Base-by-base conservation (phyloP, 495 filamentous ascomycete genomes). In the Penicillium tannophilum region DNA sequence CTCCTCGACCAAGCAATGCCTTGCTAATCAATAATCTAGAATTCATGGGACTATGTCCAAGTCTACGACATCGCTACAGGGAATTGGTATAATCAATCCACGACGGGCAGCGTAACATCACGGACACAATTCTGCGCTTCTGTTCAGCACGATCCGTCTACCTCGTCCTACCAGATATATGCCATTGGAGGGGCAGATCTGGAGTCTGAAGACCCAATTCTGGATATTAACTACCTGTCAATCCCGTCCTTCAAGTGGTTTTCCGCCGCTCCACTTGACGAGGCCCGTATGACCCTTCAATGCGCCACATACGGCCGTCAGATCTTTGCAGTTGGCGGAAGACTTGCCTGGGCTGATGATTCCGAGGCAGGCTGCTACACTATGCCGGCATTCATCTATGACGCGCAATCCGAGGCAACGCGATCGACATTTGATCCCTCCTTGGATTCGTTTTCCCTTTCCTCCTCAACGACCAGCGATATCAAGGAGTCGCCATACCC, bases 201-300 rank as follows among this genome's bases (percentile, higher is more conserved):
- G 5, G n/a, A 44, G 10, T 19, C 42, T 7, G n/a, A 44, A 11
- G 42, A 44, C 19, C 4, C 12, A 20, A 44, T 44, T 1, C 6
- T 12, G 1, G 42, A 44, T 20, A 12, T 44, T 2, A 10, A 44
- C 4, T 64, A 64, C 44, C 51, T 64, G 3, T 58, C 58, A 10
- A 56, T 64, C n/a, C 62, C 62, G 7, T 64, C 57, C 0, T 64
- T 64, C 43, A 64, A 60, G 52, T 64, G 62, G 54, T 64, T 54
- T 20, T 23, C 17, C 1, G 62, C 62, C 10, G 44, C n/a, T 12
- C 47, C 47, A 7, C 49, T 64, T 6, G 23, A 49, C 1, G 14
- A 52, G 20, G 57, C 45, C 26, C 53, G 62, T 1, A 64, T 64
- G 62, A 59, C 51, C 3, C 54, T 59, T 43, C 46, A 46, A 11